phyloP scores from a whole-genome alignment of 2,329 filamentous ascomycete genomes.

The Raffaelea albimanens region DNA sequence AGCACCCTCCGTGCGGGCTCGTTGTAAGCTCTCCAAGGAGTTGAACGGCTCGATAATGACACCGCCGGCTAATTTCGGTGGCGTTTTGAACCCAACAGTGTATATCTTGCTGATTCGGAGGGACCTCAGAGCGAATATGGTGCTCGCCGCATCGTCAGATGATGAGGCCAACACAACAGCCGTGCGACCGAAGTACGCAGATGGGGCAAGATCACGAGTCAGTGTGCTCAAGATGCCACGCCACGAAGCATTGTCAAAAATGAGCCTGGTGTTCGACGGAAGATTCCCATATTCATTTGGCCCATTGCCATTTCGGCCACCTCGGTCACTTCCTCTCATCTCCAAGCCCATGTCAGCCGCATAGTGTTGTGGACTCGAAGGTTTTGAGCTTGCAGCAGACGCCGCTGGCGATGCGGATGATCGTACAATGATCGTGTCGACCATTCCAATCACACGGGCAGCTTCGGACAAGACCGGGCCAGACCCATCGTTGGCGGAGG shows the following conservation, averaged over 20 bases:
- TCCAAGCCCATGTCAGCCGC: conserved; percentile 14
- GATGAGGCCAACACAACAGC: conserved; percentile 67
- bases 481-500: conserved; percentile 36
- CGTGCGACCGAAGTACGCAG: conserved; percentile 66
- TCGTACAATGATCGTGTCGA: conserved; percentile 70
- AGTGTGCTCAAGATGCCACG: conserved; percentile 76
- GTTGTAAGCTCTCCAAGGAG: conserved; percentile 54
- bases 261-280: conserved; percentile 43
- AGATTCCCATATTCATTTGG: conserved; percentile 21
- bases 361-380: conserved; percentile 36
- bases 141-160: conserved; percentile 66
- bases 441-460: conserved; percentile 66
- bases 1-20: conserved; percentile 35
- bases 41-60: conserved; percentile 73
- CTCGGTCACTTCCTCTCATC: conserved; percentile 1
- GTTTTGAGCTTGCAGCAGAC: conserved; percentile 36
- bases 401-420: conserved; percentile 32
- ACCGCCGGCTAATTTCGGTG: conserved; percentile 50
- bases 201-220: conserved; percentile 72
- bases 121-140: conserved; percentile 69
- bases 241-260: conserved; percentile 79
- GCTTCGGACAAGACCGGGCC: conserved; percentile 62
- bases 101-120: conserved; percentile 71
- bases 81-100: conserved; percentile 69
- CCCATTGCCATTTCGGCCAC: neutral